These are phyloP conservation scores for Arthroderma sp. DNA, from an alignment of 2,329 filamentous ascomycete species.

Conservation along the genomic window DNA sequence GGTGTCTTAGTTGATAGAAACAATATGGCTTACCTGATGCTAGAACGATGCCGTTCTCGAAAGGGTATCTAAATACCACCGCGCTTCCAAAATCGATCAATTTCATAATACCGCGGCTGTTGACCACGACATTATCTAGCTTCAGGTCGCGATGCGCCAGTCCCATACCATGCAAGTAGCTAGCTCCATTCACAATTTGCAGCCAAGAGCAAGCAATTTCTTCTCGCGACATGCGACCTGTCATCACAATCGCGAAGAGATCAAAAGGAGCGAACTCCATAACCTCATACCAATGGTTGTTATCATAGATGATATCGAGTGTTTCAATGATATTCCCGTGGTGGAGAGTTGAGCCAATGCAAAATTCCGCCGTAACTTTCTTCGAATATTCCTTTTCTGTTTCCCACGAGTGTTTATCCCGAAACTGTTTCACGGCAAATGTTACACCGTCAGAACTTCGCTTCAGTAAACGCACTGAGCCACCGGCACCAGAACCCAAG, in stretches of 20 bases:
- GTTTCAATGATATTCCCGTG: conserved; percentile 98
- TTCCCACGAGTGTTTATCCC: conserved; percentile 82
- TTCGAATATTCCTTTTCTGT: conserved; percentile 93
- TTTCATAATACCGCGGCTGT: conserved; percentile 94
- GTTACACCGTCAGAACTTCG: conserved; percentile 82
- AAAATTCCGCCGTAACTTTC: conserved; percentile 96
- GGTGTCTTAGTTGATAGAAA: neutral
- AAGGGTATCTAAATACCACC: conserved; percentile 92
- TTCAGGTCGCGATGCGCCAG: conserved; percentile 91
- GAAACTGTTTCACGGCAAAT: conserved; percentile 96
- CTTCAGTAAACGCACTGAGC: conserved; percentile 89
- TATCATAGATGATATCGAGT: conserved; percentile 89
- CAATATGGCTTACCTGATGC: conserved; percentile 54
- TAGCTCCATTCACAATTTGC: conserved; percentile 87
- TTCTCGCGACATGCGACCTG: conserved; percentile 85
- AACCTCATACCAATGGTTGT: conserved; percentile 89
- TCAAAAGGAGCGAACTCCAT: conserved; percentile 98
- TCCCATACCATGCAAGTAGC: conserved; percentile 89
- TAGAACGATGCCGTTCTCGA: conserved; percentile 74
- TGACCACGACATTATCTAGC: conserved; percentile 95
- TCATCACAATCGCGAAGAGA: conserved; percentile 97
- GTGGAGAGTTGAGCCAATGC: conserved; percentile 89
- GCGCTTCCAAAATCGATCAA: conserved; percentile 98
- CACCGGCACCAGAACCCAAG: conserved; percentile 83
- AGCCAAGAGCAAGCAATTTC: conserved; percentile 85